These are phyloP conservation scores for Coemansia sp. DNA, from an alignment of 192 early-diverging fungal genomes.

Conservation along the genomic window DNA sequence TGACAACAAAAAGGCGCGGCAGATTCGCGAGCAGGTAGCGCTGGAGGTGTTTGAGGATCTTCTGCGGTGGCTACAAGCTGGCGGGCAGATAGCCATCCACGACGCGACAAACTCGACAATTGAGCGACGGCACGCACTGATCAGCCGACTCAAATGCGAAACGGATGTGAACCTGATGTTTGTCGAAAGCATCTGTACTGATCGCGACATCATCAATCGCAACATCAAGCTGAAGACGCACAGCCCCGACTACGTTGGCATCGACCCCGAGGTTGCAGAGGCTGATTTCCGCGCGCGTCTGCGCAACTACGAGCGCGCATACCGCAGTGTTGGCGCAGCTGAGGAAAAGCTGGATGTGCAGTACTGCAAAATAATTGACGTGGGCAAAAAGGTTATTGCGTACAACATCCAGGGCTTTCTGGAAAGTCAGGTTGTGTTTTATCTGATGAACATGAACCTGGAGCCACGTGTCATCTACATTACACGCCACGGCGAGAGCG, in stretches of 20 bases:
- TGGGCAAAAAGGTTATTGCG: conserved; percentile 94
- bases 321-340: conserved; percentile 77
- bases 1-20: conserved; percentile 72
- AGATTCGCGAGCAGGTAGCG: conserved; percentile 83
- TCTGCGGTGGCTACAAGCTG: conserved; percentile 83
- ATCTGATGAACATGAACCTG: conserved; percentile 97
- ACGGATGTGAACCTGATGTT: conserved; percentile 70
- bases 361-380: conserved; percentile 96
- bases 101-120: conserved; percentile 97
- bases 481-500: conserved; percentile 90
- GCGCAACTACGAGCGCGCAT: conserved; percentile 91
- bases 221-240: conserved; percentile 89
- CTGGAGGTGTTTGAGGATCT: conserved; percentile 90
- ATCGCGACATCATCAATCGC: conserved; percentile 65
- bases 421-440: conserved; percentile 92
- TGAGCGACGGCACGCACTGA: conserved; percentile 67
- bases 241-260: conserved; percentile 92
- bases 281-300: conserved; percentile 84
- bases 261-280: conserved; percentile 78
- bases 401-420: conserved; percentile 94
- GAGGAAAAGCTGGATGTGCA: conserved; percentile 81
- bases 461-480: conserved; percentile 82
- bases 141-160: conserved; percentile 61
- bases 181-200: conserved; percentile 82
- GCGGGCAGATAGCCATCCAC: conserved; percentile 86